phyloP scores from a whole-genome alignment of 2,329 filamentous ascomycete species.

The Monosporascus cannonballus region DNA sequence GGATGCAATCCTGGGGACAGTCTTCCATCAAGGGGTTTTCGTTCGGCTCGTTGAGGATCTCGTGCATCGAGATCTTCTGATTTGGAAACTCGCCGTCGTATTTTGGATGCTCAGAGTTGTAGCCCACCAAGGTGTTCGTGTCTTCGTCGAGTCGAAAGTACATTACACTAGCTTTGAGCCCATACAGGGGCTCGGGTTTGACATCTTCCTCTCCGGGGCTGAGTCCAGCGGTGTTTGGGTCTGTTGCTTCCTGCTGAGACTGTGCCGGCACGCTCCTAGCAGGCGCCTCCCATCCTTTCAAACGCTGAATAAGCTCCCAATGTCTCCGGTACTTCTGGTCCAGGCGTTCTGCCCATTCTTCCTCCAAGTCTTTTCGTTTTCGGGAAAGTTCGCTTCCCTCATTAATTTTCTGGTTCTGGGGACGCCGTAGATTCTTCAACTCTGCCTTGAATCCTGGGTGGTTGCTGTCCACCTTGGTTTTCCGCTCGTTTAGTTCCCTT shows the following conservation, averaged over 20 bases:
- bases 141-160: background rate
- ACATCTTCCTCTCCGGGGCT: background rate
- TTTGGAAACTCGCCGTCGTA: background rate
- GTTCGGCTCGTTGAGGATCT: background rate
- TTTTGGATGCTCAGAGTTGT: background rate
- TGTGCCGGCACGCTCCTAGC: background rate
- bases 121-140: background rate
- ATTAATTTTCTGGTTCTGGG: too few relatives aligned
- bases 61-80: slow-evolving; percentile 3
- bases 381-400: too few relatives aligned
- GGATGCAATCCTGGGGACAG: background rate
- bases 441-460: background rate
- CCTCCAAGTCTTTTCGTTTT: too few relatives aligned
- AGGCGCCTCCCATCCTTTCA: background rate
- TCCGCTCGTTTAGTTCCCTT: background rate
- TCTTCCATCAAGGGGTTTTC: slow-evolving; percentile 1
- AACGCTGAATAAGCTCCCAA: background rate
- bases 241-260: background rate
- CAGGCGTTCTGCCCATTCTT: background rate
- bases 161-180: background rate
- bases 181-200: background rate
- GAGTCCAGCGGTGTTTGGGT: background rate
- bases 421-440: too few relatives aligned
- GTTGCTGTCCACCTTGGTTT: background rate
- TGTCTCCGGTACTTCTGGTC: background rate